Conservation (phyloP, 2,329 filamentous ascomycete species). For the Paecilomyces fulvus region DNA sequence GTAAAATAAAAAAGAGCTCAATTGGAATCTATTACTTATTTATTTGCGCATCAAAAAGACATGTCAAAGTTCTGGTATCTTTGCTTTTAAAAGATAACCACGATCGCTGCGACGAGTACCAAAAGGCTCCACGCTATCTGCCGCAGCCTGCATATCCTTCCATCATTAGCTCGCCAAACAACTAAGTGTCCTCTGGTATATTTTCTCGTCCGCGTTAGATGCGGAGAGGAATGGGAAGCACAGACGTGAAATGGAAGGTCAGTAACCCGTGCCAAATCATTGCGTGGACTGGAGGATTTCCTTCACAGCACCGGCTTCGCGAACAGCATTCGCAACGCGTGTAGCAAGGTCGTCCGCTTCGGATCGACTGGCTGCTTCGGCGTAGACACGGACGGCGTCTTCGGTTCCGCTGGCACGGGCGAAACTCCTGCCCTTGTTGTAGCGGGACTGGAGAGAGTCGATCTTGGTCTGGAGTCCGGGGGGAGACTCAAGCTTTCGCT, state of each 20-base stretch:
- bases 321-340: slow-evolving; percentile 69
- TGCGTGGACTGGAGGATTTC: slow-evolving; percentile 10
- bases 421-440: slow-evolving; percentile 81
- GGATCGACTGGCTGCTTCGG: slow-evolving; percentile 78
- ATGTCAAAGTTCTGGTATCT: neutral
- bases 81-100: neutral
- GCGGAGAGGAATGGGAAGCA: neutral
- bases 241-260: neutral
- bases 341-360: slow-evolving; percentile 87
- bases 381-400: slow-evolving; percentile 92
- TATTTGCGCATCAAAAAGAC: neutral
- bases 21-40: neutral
- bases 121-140: neutral
- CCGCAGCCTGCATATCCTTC: neutral
- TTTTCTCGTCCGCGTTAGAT: neutral
- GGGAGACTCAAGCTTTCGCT: slow-evolving; percentile 76
- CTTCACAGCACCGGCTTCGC: slow-evolving; percentile 41
- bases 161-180: neutral
- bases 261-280: neutral
- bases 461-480: slow-evolving; percentile 75
- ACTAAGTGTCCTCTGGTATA: neutral
- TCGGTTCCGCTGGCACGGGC: slow-evolving; percentile 91
- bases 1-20: neutral
- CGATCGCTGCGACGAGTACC: neutral
- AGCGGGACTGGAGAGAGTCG: slow-evolving; percentile 80